Evolutionary conservation across 2,329 filamentous ascomycete species (phyloP).

Genomic region (Eurotiales sp.): DNA sequence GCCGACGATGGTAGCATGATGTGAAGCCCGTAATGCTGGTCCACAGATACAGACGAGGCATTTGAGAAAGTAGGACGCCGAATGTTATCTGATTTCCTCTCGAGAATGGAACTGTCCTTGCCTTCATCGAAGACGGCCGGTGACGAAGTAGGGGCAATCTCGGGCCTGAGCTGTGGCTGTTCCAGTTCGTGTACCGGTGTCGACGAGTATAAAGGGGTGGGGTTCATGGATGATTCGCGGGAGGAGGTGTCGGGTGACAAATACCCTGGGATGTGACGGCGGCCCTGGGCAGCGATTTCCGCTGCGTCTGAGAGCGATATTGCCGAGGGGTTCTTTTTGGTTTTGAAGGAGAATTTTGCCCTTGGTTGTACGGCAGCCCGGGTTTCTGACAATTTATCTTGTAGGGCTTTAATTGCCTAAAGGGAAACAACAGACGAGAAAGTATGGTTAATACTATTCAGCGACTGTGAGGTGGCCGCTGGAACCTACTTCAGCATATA

Average conservation of each 20-base stretch:
- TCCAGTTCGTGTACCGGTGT: constrained; percentile 36
- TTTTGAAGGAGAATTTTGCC: constrained; percentile 80
- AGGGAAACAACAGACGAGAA: too few relatives aligned
- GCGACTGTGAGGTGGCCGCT: background rate
- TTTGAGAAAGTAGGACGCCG: constrained; percentile 59
- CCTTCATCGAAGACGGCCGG: constrained; percentile 22
- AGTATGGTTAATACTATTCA: constrained; percentile 19
- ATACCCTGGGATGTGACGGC: constrained; percentile 41
- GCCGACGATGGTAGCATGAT: constrained; percentile 73
- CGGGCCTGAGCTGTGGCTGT: constrained; percentile 31
- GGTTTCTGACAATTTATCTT: constrained; percentile 71
- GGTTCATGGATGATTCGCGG: constrained; percentile 33
- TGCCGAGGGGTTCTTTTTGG: constrained; percentile 52
- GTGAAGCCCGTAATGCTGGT: constrained; percentile 64
- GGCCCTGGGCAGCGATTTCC: constrained; percentile 49
- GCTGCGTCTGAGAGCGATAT: constrained; percentile 56
- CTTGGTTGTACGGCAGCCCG: constrained; percentile 67
- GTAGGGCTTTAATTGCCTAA: constrained; percentile 75
- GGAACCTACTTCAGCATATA: constrained; percentile 69
- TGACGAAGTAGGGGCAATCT: constrained; percentile 34
- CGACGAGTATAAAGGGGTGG: constrained; percentile 34
- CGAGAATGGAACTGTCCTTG: constrained; percentile 19
- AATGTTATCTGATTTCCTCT: constrained; percentile 29
- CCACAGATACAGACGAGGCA: constrained; percentile 59
- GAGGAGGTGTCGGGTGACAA: constrained; percentile 41